Evolutionary conservation across 179 eudicot species (phyloP).

Genomic region (Amaranthus tricolor): DNA sequence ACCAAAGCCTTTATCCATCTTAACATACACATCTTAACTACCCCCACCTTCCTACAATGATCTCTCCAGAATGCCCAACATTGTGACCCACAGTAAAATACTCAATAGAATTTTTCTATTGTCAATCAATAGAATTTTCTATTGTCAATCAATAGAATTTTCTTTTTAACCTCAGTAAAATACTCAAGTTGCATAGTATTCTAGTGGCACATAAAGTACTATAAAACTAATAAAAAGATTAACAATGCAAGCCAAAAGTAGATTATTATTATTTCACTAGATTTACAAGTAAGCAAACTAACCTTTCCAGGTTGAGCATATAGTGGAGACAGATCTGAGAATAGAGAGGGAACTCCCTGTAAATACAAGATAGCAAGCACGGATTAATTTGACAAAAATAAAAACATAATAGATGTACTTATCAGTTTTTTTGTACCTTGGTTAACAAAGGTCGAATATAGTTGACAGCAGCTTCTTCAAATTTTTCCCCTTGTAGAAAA

Average conservation of each 20-base stretch:
- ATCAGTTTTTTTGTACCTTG: constrained; percentile 48
- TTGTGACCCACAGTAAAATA: no score
- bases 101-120: no score
- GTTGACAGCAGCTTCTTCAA: constrained; percentile 71
- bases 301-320: constrained; percentile 98
- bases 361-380: constrained; percentile 26
- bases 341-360: constrained; percentile 96
- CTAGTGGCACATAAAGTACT: background rate
- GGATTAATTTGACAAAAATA: background rate
- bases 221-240: background rate
- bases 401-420: constrained; percentile 2
- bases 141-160: no score
- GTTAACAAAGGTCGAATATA: constrained; percentile 84
- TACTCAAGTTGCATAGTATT: background rate
- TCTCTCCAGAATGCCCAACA: no score
- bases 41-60: no score
- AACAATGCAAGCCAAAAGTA: background rate
- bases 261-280: background rate
- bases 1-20: no score
- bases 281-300: constrained; percentile 19
- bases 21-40: no score
- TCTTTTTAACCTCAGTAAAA: no score
- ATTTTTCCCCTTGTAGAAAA: constrained; percentile 81
- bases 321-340: constrained; percentile 95
- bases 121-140: no score